A percentile compares a stretch with the other conserved stretches of the same genome.
Conservation (phyloP, 768 basidiomycete species). For the Calvatia gigantea region DNA sequence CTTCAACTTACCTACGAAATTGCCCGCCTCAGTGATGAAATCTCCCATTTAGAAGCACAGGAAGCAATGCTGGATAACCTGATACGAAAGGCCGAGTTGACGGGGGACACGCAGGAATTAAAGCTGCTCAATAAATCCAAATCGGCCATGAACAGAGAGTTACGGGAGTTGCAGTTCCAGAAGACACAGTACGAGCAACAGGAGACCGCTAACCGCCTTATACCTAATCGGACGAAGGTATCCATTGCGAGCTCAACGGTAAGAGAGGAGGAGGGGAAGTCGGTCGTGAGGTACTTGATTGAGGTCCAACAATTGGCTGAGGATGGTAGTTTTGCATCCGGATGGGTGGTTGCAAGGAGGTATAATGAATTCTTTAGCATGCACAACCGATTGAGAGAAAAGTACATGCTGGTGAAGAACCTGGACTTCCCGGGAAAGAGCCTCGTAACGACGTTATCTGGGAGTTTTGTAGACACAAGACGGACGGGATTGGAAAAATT, state of each 20-base stretch:
- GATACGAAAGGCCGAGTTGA: slow-evolving; percentile 92
- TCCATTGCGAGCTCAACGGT: slow-evolving; percentile 80
- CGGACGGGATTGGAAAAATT: slow-evolving; percentile 83
- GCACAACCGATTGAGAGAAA: slow-evolving; percentile 82
- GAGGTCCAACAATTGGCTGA: slow-evolving; percentile 86
- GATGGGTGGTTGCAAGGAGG: slow-evolving; percentile 90
- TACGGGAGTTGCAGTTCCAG: slow-evolving; percentile 84
- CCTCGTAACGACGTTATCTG: slow-evolving; percentile 83
- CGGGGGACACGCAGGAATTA: slow-evolving; percentile 85
- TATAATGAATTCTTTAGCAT: slow-evolving; percentile 95
- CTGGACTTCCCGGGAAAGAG: slow-evolving; percentile 93
- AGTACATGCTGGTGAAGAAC: slow-evolving; percentile 57
- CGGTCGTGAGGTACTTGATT: slow-evolving; percentile 87
- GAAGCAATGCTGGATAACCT: slow-evolving; percentile 81
- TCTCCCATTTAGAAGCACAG: slow-evolving; percentile 75
- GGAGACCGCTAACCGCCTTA: slow-evolving; percentile 83
- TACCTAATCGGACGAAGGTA: slow-evolving; percentile 82
- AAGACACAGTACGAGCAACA: slow-evolving; percentile 93
- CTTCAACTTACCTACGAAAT: slow-evolving; percentile 89
- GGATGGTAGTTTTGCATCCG: slow-evolving; percentile 76
- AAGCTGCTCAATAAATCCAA: slow-evolving; percentile 79
- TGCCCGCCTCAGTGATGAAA: slow-evolving; percentile 67
- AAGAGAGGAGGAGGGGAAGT: slow-evolving; percentile 82
- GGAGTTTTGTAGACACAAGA: slow-evolving; percentile 83
- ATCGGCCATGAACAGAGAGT: slow-evolving; percentile 75